phyloP scores from a whole-genome alignment of 192 early-diverging fungal genomes.

The Backusella tuberculispora region DNA sequence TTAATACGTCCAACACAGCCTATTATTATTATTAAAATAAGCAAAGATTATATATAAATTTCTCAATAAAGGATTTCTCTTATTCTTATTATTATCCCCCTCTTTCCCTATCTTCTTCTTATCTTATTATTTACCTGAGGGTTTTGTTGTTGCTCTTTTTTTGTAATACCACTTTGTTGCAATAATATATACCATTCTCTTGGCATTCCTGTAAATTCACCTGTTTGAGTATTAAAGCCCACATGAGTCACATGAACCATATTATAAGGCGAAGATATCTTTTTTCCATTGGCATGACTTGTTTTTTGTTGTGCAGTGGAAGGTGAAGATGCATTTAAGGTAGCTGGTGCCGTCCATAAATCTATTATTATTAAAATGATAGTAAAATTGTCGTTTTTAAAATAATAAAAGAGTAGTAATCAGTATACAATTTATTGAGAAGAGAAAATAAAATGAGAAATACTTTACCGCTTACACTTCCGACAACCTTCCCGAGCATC shows the following conservation, averaged over 20 bases:
- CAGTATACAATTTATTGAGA: background rate
- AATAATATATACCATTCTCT: slow-evolving; percentile 92
- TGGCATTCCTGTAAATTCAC: slow-evolving; percentile 94
- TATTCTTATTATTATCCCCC: background rate
- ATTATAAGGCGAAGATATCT: slow-evolving; percentile 96
- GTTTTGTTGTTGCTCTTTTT: slow-evolving; percentile 89
- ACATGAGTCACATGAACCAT: slow-evolving; percentile 97
- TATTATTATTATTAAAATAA: slow-evolving; percentile 7
- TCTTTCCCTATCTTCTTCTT: background rate
- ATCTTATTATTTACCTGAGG: slow-evolving; percentile 63
- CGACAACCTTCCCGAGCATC: slow-evolving; percentile 57
- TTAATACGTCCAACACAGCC: slow-evolving; percentile 81
- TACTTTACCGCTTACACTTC: slow-evolving; percentile 47
- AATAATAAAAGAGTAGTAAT: background rate
- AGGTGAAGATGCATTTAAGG: background rate
- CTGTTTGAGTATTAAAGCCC: slow-evolving; percentile 95
- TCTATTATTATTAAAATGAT: slow-evolving; percentile 18
- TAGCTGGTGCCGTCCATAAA: slow-evolving; percentile 36
- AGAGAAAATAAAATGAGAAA: background rate
- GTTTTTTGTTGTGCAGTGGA: slow-evolving; percentile 45
- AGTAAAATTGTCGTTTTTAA: background rate
- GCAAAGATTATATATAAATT: too few relatives aligned
- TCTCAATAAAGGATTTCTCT: too few relatives aligned
- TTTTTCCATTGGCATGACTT: slow-evolving; percentile 60
- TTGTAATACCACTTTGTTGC: slow-evolving; percentile 91